Evolutionary conservation across 495 filamentous ascomycete species (phyloP).

Genomic region (Xylaria bambusicola): DNA sequence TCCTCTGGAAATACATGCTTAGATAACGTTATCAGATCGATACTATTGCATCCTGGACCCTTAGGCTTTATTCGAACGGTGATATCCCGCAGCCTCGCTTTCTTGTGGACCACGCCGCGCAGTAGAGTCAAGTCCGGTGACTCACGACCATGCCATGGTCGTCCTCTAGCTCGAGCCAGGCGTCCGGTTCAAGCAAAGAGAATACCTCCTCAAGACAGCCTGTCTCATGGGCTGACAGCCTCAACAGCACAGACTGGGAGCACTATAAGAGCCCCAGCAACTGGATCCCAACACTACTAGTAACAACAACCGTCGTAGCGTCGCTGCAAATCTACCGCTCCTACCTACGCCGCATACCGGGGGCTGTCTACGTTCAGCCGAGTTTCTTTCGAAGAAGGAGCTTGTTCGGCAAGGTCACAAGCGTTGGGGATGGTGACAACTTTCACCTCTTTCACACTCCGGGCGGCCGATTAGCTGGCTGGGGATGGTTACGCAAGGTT

Average conservation of each 20-base stretch:
- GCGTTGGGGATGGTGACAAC: constrained; percentile 93
- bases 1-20: too few relatives aligned
- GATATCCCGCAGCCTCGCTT: neutral
- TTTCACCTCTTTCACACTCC: constrained; percentile 94
- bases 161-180: constrained; percentile 14
- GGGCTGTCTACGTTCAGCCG: constrained; percentile 68
- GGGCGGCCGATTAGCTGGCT: constrained; percentile 80
- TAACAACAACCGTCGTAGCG: constrained; percentile 65
- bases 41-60: constrained; percentile 1
- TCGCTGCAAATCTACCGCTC: constrained; percentile 64
- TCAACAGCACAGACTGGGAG: constrained; percentile 62
- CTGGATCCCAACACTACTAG: constrained; percentile 66
- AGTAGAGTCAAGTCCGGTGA: constrained; percentile 2
- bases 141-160: constrained; percentile 19
- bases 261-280: constrained; percentile 68
- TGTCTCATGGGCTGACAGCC: constrained; percentile 51
- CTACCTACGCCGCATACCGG: constrained; percentile 81
- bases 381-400: constrained; percentile 68
- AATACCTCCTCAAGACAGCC: constrained; percentile 33
- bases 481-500: constrained; percentile 84
- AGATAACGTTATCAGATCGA: too few relatives aligned
- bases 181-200: constrained; percentile 20
- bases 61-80: neutral
- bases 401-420: constrained; percentile 82
- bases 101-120: neutral